Evolutionary conservation across 164 flowering plant genomes (phyloP).

Genomic region (Warburgia ugandensis): DNA sequence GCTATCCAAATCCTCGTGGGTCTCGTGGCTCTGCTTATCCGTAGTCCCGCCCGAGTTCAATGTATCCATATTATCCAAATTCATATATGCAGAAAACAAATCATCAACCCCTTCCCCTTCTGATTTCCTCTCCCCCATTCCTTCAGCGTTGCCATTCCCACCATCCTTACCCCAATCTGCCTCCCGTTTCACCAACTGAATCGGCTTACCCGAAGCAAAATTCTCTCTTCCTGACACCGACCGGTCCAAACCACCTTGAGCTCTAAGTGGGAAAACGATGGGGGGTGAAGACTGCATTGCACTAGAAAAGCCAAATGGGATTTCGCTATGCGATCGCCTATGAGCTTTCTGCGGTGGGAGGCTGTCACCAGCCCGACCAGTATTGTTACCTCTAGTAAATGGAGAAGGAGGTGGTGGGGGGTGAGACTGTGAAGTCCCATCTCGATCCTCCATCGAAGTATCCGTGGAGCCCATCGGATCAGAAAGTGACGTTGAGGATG

Average conservation of each 20-base stretch:
- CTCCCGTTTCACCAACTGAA: conserved; percentile 59
- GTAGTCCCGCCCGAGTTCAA: conserved; percentile 59
- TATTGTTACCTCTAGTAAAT: conserved; percentile 19
- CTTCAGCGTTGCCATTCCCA: conserved; percentile 37
- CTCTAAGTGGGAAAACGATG: conserved; percentile 40
- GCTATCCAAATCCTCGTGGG: conserved; percentile 62
- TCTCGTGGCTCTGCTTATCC: conserved; percentile 43
- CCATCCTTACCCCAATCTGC: conserved; percentile 37
- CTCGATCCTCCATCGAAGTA: conserved; percentile 66
- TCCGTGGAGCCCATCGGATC: conserved; percentile 44
- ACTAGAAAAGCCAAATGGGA: conserved; percentile 61
- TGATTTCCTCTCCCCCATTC: conserved; percentile 64
- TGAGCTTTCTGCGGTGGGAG: conserved; percentile 87
- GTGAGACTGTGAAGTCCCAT: conserved; percentile 26
- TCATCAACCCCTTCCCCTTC: conserved; percentile 86
- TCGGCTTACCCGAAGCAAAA: conserved; percentile 30
- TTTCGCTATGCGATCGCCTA: conserved; percentile 83
- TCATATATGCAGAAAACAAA: conserved; percentile 74
- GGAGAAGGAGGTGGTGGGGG: conserved; percentile 22
- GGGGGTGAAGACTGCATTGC: conserved; percentile 46
- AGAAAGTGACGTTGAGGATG: conserved; percentile 27
- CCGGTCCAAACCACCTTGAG: conserved; percentile 29
- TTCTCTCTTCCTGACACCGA: conserved; percentile 25
- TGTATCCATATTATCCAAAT: conserved; percentile 69
- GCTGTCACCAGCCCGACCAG: conserved; percentile 44